Conservation (phyloP, 257 asterid species). For the Solanum bukasovii region DNA sequence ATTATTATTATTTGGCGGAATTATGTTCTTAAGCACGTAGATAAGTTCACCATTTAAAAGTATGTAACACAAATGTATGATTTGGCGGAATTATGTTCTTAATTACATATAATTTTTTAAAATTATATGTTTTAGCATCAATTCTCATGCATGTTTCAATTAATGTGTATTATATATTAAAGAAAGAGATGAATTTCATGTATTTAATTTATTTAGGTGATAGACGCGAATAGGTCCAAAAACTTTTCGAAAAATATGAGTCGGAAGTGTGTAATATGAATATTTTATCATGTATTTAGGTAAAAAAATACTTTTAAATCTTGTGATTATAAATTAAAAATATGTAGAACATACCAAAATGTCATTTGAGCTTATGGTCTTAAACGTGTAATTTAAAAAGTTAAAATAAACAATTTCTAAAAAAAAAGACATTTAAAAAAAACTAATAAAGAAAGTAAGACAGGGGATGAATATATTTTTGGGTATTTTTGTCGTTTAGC, state of each 20-base stretch:
- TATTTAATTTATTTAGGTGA: background rate
- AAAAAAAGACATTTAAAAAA: too few species aligned
- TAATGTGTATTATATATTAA: background rate
- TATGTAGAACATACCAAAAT: too few species aligned
- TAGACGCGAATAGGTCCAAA: background rate
- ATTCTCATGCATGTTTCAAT: background rate
- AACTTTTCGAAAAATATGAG: background rate
- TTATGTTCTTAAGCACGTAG: background rate
- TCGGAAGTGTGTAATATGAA: background rate
- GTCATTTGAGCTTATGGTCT: rapidly evolving
- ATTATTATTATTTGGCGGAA: background rate
- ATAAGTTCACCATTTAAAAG: background rate
- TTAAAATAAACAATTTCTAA: too few species aligned
- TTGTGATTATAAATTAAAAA: background rate
- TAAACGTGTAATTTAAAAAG: too few species aligned
- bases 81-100: too few species aligned
- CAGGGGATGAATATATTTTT: too few species aligned
- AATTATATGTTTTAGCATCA: background rate
- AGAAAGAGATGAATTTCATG: background rate
- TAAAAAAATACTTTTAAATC: background rate
- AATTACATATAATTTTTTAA: too few species aligned
- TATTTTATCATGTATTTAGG: background rate
- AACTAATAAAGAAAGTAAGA: too few species aligned
- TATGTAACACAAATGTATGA: too few species aligned
- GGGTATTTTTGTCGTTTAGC: background rate